These are phyloP conservation scores for Leishmania arabica DNA, from an alignment of 208 protist genomes.

Conservation along the genomic window DNA sequence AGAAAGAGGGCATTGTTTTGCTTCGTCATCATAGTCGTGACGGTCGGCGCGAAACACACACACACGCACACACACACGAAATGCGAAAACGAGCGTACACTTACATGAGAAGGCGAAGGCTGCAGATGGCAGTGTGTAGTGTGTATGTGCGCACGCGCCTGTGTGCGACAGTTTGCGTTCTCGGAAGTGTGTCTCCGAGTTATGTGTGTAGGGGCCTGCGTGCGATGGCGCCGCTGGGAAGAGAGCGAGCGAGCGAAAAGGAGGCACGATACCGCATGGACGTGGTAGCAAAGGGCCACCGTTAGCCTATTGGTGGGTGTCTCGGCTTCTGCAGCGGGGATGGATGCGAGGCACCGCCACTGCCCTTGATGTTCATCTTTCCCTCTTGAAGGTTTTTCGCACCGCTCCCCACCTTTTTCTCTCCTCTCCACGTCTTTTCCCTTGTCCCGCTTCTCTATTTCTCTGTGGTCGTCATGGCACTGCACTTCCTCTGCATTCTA, in stretches of 20 bases:
- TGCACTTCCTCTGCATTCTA: not conserved
- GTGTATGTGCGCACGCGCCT: not conserved
- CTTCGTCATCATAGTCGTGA: not conserved
- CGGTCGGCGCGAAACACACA: not conserved
- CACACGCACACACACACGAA: not conserved
- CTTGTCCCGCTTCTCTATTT: not conserved
- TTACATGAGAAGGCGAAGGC: not conserved
- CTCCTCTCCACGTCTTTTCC: not conserved
- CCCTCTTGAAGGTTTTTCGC: not conserved
- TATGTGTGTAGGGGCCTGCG: not conserved
- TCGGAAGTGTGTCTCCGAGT: not conserved
- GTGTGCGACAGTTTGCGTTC: not conserved
- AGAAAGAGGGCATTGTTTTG: not conserved
- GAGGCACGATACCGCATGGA: not conserved
- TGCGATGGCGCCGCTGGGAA: not conserved
- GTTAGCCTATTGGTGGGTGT: not conserved
- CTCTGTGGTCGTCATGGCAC: not conserved
- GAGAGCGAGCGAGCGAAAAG: not conserved
- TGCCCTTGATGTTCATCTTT: not conserved
- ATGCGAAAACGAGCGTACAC: not conserved
- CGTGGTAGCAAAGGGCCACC: not conserved
- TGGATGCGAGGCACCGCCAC: not conserved
- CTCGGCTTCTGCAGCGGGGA: not conserved
- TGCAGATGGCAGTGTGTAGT: not conserved
- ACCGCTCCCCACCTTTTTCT: conserved; percentile 1